Evolutionary conservation across 1,139 yeast genomes (phyloP).

Genomic region (Torulaspora pretoriensis): DNA sequence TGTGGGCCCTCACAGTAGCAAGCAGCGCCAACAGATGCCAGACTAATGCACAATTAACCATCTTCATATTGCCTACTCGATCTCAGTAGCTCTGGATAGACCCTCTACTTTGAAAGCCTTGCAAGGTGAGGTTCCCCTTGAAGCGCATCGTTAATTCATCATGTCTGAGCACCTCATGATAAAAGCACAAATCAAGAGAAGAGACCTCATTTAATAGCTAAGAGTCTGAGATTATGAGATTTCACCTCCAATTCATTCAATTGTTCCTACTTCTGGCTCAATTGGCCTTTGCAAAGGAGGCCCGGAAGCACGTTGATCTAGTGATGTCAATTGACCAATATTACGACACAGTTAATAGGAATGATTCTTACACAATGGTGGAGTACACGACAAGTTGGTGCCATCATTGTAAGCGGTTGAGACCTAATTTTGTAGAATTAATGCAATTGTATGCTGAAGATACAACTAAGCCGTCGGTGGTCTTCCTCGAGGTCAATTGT

Average conservation of each 20-base stretch:
- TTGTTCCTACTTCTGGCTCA: not conserved
- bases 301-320: constrained; percentile 8
- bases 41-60: not conserved
- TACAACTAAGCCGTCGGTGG: constrained; percentile 16
- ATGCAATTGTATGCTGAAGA: constrained; percentile 15
- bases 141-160: constrained; percentile 1
- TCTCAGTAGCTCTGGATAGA: too few relatives aligned
- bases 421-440: constrained; percentile 46
- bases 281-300: constrained; percentile 1
- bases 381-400: constrained; percentile 59
- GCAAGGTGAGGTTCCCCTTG: not conserved
- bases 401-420: constrained; percentile 69
- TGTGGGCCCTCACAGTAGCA: constrained; percentile 17
- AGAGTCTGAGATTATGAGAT: not conserved
- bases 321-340: constrained; percentile 26
- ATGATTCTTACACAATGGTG: constrained; percentile 33
- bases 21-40: not conserved
- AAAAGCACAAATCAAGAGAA: not conserved
- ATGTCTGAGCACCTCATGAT: not conserved
- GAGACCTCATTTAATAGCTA: not conserved
- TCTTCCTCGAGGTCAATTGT: constrained; percentile 35
- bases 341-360: constrained; percentile 27
- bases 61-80: not conserved
- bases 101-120: too few relatives aligned
- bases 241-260: not conserved